Conservation (phyloP, 1,284 basidiomycete genomes). For the Hemileia vastatrix region DNA sequence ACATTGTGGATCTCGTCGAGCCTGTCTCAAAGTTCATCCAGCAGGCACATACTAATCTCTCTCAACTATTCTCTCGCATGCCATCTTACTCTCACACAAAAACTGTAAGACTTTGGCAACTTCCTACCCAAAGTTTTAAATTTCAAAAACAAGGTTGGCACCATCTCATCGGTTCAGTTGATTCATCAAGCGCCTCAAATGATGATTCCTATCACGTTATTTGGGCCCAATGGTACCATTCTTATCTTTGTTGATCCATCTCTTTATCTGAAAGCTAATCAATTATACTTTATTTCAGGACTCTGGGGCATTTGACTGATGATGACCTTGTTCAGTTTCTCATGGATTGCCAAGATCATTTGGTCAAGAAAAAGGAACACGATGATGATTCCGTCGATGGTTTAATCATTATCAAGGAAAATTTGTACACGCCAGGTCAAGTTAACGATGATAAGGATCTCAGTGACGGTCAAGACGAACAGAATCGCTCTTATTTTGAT, state of each 20-base stretch:
- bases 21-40: constrained; percentile 59
- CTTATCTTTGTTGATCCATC: constrained; percentile 39
- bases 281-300: background rate
- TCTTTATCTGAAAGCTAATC: background rate
- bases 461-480: constrained; percentile 51
- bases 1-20: constrained; percentile 68
- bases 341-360: no score
- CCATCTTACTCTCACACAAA: background rate
- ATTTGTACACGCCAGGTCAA: constrained; percentile 54
- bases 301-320: constrained; percentile 57
- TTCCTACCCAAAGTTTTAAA: constrained; percentile 9
- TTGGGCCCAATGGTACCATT: constrained; percentile 93
- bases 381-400: constrained; percentile 34
- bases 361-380: constrained; percentile 51
- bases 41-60: constrained; percentile 29
- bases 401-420: constrained; percentile 81
- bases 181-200: constrained; percentile 43
- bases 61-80: background rate
- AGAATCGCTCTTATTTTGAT: constrained; percentile 61
- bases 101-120: constrained; percentile 56
- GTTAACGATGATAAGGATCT: background rate
- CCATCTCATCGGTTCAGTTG: constrained; percentile 36
- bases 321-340: constrained; percentile 67
- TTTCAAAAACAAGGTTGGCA: constrained; percentile 18
- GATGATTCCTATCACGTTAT: constrained; percentile 58